Evolutionary conservation across 805 yeast species (phyloP).

Genomic region (Yarrowia hollandica): DNA sequence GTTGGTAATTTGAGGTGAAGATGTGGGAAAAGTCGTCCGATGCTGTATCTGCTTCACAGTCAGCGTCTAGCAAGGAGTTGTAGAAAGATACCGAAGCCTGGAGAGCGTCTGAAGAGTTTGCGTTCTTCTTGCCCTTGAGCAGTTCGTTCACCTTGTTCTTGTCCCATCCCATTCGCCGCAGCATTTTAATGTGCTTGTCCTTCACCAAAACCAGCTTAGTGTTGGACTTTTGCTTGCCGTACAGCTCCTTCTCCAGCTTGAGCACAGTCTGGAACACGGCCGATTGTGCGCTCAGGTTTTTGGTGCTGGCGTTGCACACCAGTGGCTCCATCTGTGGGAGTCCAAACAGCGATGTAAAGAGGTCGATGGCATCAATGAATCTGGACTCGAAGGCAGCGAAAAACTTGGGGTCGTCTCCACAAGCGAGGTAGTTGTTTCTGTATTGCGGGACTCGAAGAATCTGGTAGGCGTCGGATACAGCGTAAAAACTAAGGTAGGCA

Average conservation of each 20-base stretch:
- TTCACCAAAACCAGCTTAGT: conserved; percentile 24
- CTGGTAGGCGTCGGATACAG: conserved; percentile 26
- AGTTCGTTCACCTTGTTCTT: conserved; percentile 19
- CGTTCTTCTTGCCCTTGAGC: conserved; percentile 19
- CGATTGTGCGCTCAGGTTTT: conserved; percentile 19
- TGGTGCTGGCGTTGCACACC: conserved; percentile 16
- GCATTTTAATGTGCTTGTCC: conserved; percentile 13
- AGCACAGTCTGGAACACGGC: background rate
- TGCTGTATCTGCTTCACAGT: background rate
- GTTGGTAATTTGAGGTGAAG: conserved; percentile 11
- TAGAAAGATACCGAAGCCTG: conserved; percentile 9
- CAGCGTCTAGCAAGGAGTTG: conserved; percentile 3
- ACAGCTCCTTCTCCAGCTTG: conserved; percentile 14
- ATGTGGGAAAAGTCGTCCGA: conserved; percentile 8
- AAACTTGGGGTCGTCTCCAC: conserved; percentile 22
- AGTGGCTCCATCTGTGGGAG: conserved; percentile 24
- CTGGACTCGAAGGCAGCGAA: conserved; percentile 19
- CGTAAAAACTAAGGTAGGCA: conserved; percentile 25
- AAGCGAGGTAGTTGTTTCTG: conserved; percentile 24
- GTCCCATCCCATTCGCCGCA: conserved; percentile 27
- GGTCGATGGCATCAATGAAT: conserved; percentile 25
- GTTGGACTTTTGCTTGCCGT: conserved; percentile 16
- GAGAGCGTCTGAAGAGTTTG: conserved; percentile 3
- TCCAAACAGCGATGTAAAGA: conserved; percentile 20
- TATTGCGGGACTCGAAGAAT: conserved; percentile 19